Evolutionary conservation across 768 basidiomycete genomes (phyloP), one percentile per base, ranked within the genome.

Genomic region (Mrakia gelida): DNA sequence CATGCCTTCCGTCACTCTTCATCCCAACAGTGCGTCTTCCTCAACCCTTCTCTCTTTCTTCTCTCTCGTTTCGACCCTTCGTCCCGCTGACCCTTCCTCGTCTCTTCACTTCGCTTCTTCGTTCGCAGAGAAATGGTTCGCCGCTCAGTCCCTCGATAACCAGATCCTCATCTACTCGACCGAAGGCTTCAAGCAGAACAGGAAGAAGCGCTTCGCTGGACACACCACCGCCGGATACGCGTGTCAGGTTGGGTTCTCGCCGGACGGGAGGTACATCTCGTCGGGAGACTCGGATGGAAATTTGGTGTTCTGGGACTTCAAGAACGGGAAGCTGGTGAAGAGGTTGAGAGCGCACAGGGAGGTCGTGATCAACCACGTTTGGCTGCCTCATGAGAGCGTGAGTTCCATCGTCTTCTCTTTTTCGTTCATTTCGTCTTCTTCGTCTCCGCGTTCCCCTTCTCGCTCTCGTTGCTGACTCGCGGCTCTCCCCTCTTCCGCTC

Each of bases 221-320:
- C 97, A 98, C 85, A 93, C 94, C 30, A 91, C 95, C 28, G 95
- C 97, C 10, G 97, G 97, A 18, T 98, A 98, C 84, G 97, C 97
- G 2, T 97, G 95, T 83, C 92, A 95, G 82, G 91, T 98, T 45
- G 95, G 93, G 38, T 99, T 99, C 86, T 97, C 95, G 26, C 95
- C 97, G 1, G 97, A 99, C 83, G 97, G 97, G 3, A 94, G 94
- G 85, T 98, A 94, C 92, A 92, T 99, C 82, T 95, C 93, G 82
- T 95, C 94, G 78, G 97, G 97, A 41, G 96, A 98, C 82, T 92
- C 93, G 15, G 90, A 91, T 81, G 97, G 97, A 13, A 95, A 97
- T 84, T 88, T 99, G 62, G 92, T 98, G 4, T 96, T 98, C 85
- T 99, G 97, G 97, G 97, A 98, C 84, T 99, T 94, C 93, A 98